Base-by-base conservation (phyloP, 1,284 basidiomycete genomes). In the Leccinum pachyderme region DNA sequence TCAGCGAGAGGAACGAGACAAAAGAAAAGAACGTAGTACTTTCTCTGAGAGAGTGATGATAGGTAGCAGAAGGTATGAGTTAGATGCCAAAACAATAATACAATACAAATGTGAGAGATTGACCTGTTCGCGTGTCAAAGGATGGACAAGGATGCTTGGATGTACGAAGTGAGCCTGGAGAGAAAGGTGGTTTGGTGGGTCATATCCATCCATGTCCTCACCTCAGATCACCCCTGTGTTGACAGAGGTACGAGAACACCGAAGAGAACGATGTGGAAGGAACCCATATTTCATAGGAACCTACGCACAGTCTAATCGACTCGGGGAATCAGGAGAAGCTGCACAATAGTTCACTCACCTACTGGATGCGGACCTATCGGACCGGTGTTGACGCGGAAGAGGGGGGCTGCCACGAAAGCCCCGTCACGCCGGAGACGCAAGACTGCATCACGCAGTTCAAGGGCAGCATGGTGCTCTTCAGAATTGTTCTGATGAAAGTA, bases 231-330 rank as follows among this genome's bases (percentile, higher is more conserved):
- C 86, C 87, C 51, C 82, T 77, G 66, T 90, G 81, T 68, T 83
- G 70, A 59, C 79, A 83, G 18, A 91, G 75, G 58, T 89, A 90
- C 13, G 87, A 90, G 64, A 83, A 91, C 12, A 90, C 82, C 0
- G 84, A 77, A 0, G 78, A 72, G 63, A 90, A 90, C 1, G 87
- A 87, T 60, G 87, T 84, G 0, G 80, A 77, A 0, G 87, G 88
- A 31, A 77, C 81, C 87, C 87, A 90, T 25, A 90, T 84, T 62
- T 90, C 88, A 62, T 89, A 90, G 1, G 87, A 88, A 13, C 86
- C 86, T 88, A 47, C n/a, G 46, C 5, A 13, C 4, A 2, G 15
- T 18, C 5, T 2, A 5, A 3, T 39, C 61, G 2, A 27, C 9
- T 9, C 25, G 5, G 11, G 2, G 0, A 24, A 8, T 35, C 7